A percentile compares a stretch with the other conserved stretches of the same genome.
phyloP scores from a whole-genome alignment of 177 flowering plant genomes.

The Telopea speciosissima region DNA sequence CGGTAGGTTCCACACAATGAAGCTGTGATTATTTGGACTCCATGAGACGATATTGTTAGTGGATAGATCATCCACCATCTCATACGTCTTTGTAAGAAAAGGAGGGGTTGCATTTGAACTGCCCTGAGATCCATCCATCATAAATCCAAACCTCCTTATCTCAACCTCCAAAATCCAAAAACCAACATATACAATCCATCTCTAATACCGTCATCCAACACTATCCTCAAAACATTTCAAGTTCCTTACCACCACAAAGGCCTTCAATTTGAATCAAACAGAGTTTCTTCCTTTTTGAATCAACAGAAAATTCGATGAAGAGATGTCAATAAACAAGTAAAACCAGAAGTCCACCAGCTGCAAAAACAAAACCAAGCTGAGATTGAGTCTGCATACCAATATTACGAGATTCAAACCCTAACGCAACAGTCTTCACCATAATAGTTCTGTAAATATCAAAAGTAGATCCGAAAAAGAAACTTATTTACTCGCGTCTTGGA shows the following conservation, averaged over 20 bases:
- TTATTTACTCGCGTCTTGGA: no score
- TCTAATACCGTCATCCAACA: not conserved
- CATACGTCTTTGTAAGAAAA: conserved; percentile 15
- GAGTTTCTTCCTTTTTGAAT: not conserved
- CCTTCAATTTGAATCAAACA: no score
- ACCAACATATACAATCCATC: not conserved
- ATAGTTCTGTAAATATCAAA: no score
- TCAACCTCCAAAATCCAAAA: not conserved
- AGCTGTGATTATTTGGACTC: conserved; percentile 5
- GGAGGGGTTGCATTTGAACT: conserved; percentile 5
- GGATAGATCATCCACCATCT: conserved; percentile 15
- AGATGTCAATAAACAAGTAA: not conserved
- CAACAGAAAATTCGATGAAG: not conserved
- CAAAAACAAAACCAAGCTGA: no score
- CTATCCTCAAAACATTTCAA: not conserved
- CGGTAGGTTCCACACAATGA: conserved; percentile 11
- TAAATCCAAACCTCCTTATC: not conserved
- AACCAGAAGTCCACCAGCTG: not conserved
- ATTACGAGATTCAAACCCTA: no score
- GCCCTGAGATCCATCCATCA: not conserved
- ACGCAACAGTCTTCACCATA: no score
- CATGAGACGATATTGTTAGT: conserved; percentile 12
- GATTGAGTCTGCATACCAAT: no score
- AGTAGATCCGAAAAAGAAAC: no score
- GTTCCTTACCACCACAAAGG: not conserved